Evolutionary conservation across 176 grass and related monocot species (phyloP).

Genomic region (Musa beccarii): DNA sequence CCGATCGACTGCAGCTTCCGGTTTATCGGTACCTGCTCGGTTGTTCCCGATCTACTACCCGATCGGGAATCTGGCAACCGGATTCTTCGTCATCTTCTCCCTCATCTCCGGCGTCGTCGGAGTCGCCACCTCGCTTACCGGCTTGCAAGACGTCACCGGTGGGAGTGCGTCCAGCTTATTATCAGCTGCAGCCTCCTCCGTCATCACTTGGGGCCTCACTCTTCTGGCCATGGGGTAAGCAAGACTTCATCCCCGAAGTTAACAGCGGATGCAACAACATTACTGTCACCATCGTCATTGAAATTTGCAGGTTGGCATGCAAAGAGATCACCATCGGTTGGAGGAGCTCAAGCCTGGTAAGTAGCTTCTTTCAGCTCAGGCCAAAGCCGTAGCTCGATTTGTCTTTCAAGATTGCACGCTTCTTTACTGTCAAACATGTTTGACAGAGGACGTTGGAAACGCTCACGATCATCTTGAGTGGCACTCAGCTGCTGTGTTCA

Average conservation of each 20-base stretch:
- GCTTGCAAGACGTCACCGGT: constrained; percentile 47
- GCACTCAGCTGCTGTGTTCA: constrained; percentile 72
- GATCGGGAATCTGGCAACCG: constrained; percentile 83
- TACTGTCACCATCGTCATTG: not conserved
- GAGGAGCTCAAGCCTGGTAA: constrained; percentile 61
- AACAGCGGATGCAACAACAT: not conserved
- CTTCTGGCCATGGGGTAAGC: constrained; percentile 79
- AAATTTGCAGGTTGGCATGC: constrained; percentile 53
- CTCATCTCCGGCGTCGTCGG: constrained; percentile 58
- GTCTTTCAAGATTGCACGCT: not conserved
- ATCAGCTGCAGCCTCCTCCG: constrained; percentile 50
- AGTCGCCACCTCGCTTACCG: constrained; percentile 66
- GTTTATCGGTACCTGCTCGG: constrained; percentile 31
- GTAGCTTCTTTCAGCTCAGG: not conserved
- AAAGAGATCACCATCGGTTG: constrained; percentile 75
- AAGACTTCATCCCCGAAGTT: not conserved
- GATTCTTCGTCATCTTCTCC: constrained; percentile 92
- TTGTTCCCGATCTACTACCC: constrained; percentile 98
- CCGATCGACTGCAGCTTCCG: constrained; percentile 25
- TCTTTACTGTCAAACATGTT: not conserved
- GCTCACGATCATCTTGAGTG: constrained; percentile 55
- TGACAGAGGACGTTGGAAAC: constrained; percentile 60
- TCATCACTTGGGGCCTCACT: constrained; percentile 72
- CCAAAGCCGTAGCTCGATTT: not conserved
- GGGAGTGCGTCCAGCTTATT: constrained; percentile 35